Evolutionary conservation across 106 monocot species (phyloP).

Genomic region (Phalaenopsis aphrodite): DNA sequence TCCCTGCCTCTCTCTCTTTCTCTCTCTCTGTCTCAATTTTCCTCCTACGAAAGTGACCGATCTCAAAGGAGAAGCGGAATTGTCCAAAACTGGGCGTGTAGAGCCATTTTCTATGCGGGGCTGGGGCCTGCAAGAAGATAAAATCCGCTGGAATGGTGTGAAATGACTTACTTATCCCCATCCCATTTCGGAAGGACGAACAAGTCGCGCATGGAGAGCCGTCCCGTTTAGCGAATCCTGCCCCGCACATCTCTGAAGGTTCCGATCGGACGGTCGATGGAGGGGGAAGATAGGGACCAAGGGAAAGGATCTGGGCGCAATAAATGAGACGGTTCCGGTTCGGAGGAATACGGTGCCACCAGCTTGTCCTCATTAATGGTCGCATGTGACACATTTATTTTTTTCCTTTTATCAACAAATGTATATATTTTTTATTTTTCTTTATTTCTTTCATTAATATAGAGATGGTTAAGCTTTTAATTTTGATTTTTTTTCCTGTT

Average conservation of each 20-base stretch:
- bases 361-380: conserved; percentile 4
- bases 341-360: conserved; percentile 9
- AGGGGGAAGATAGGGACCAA: not conserved
- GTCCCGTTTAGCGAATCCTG: not conserved
- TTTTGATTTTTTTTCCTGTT: too few relatives aligned
- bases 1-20: too few relatives aligned
- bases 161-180: not conserved
- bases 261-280: not conserved
- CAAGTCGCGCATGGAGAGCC: not conserved
- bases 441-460: not conserved
- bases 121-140: too few relatives aligned
- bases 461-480: not conserved
- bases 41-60: too few relatives aligned
- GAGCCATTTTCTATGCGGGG: too few relatives aligned
- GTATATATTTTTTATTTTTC: not conserved
- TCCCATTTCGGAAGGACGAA: not conserved
- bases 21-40: too few relatives aligned
- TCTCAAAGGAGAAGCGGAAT: too few relatives aligned
- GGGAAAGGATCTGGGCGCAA: conserved; percentile 1
- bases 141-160: too few relatives aligned
- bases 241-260: not conserved
- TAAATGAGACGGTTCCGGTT: conserved; percentile 5
- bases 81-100: too few relatives aligned
- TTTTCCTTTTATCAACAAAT: not conserved
- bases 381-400: not conserved